These are phyloP conservation scores for Lomentospora prolificans DNA, from an alignment of 2,329 filamentous ascomycete genomes.

Conservation along the genomic window DNA sequence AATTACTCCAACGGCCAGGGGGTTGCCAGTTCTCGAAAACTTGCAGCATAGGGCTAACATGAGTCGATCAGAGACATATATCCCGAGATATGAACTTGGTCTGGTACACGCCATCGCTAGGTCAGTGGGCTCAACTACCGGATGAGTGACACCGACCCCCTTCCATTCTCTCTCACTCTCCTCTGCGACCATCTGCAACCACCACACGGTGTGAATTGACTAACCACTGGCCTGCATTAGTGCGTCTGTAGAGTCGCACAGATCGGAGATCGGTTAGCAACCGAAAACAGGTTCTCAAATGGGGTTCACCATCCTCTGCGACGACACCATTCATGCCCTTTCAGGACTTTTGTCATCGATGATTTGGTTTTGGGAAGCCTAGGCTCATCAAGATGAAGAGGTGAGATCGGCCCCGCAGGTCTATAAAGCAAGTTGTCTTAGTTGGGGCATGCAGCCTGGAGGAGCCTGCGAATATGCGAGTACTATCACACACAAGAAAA, in stretches of 20 bases:
- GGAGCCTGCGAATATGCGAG: too few species aligned
- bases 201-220: not conserved
- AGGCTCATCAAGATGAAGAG: not conserved
- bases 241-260: not conserved
- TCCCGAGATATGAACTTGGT: conserved; percentile 5
- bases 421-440: not conserved
- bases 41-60: not conserved
- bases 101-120: too few species aligned
- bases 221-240: not conserved
- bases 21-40: too few species aligned
- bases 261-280: not conserved
- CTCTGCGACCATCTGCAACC: too few species aligned
- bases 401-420: not conserved
- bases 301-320: not conserved
- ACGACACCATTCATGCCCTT: not conserved
- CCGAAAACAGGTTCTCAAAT: not conserved
- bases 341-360: not conserved
- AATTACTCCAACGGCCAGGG: too few species aligned
- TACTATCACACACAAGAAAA: too few species aligned
- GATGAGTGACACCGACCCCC: too few species aligned
- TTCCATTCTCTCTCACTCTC: not conserved
- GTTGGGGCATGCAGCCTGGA: not conserved
- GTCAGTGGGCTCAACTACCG: too few species aligned
- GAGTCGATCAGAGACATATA: conserved; percentile 4
- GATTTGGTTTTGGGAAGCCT: not conserved